Percentiles rank a stretch among this genome's conserved stretches.
These are phyloP conservation scores for Acidiella bohemica DNA, from an alignment of 495 filamentous ascomycete species.

Conservation along the genomic window DNA sequence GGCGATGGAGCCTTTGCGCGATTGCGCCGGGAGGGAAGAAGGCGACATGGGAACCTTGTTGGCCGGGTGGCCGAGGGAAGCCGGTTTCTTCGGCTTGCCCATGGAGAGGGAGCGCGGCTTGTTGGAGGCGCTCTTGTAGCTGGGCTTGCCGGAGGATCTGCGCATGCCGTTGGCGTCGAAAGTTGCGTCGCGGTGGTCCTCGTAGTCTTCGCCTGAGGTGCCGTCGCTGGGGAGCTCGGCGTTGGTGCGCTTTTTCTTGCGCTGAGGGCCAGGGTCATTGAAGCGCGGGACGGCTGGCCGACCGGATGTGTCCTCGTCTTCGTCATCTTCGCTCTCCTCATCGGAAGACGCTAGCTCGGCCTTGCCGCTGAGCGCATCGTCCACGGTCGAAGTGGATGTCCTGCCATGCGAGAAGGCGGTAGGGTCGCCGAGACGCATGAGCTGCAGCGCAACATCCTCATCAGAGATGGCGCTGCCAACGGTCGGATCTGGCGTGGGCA, in stretches of 20 bases:
- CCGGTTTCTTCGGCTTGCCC: slow-evolving; percentile 23
- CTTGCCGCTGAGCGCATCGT: slow-evolving; percentile 78
- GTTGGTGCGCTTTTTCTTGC: slow-evolving; percentile 38
- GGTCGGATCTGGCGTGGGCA: slow-evolving; percentile 89
- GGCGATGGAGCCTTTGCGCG: slow-evolving; percentile 67
- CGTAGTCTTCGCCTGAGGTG: slow-evolving; percentile 52
- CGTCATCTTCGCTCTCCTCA: slow-evolving; percentile 58
- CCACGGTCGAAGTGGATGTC: slow-evolving; percentile 83
- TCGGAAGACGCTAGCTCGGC: slow-evolving; percentile 81
- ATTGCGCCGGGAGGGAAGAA: slow-evolving; percentile 44
- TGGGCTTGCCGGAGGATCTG: slow-evolving; percentile 23
- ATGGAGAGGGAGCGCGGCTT: slow-evolving; percentile 25
- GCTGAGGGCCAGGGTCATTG: slow-evolving; percentile 8
- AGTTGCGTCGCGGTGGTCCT: slow-evolving; percentile 46
- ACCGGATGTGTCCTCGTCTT: slow-evolving; percentile 41
- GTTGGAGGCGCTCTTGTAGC: slow-evolving; percentile 17
- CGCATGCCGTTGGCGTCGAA: slow-evolving; percentile 33
- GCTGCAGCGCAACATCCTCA: slow-evolving; percentile 90
- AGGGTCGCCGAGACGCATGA: slow-evolving; percentile 88
- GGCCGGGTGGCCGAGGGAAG: background rate
- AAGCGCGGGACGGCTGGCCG: slow-evolving; percentile 11
- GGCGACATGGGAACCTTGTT: slow-evolving; percentile 53
- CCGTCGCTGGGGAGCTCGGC: slow-evolving; percentile 55
- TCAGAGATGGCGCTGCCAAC: slow-evolving; percentile 84
- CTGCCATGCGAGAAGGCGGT: slow-evolving; percentile 80